These are phyloP conservation scores for Paxillus ammoniavirescens DNA, from an alignment of 768 basidiomycete genomes.

Conservation along the genomic window DNA sequence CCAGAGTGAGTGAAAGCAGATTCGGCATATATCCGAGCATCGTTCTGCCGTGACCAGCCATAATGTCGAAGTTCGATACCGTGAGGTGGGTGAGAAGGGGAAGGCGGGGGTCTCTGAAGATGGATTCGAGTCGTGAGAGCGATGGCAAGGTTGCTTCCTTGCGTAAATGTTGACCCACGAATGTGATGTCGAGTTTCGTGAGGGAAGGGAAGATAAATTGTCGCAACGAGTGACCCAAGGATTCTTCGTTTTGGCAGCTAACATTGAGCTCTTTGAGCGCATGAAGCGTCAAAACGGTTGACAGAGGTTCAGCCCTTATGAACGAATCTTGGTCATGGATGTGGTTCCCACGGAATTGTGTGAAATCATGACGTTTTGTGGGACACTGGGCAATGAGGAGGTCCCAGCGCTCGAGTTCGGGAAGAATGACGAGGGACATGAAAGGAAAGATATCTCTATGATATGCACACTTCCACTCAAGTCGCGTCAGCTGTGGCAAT, in stretches of 20 bases:
- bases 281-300: constrained; percentile 24
- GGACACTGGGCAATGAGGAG: constrained; percentile 39
- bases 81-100: constrained; percentile 49
- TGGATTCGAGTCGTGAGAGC: constrained; percentile 48
- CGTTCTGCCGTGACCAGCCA: constrained; percentile 35
- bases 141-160: constrained; percentile 26
- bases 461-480: constrained; percentile 50
- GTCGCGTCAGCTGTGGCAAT: constrained; percentile 39
- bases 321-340: constrained; percentile 27
- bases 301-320: constrained; percentile 27
- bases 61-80: constrained; percentile 45
- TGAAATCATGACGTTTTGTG: constrained; percentile 25
- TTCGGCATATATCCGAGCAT: constrained; percentile 53
- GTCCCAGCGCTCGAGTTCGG: constrained; percentile 43
- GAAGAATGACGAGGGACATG: constrained; percentile 40
- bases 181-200: constrained; percentile 43
- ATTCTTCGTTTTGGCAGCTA: constrained; percentile 41
- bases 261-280: constrained; percentile 43
- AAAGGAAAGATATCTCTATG: constrained; percentile 42
- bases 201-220: constrained; percentile 46
- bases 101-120: constrained; percentile 58
- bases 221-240: constrained; percentile 37
- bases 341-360: constrained; percentile 31
- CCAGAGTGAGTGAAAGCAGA: constrained; percentile 46
- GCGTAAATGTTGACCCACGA: constrained; percentile 30